Evolutionary conservation across 2,329 filamentous ascomycete species (phyloP).

Genomic region (Gremmenia infestans): DNA sequence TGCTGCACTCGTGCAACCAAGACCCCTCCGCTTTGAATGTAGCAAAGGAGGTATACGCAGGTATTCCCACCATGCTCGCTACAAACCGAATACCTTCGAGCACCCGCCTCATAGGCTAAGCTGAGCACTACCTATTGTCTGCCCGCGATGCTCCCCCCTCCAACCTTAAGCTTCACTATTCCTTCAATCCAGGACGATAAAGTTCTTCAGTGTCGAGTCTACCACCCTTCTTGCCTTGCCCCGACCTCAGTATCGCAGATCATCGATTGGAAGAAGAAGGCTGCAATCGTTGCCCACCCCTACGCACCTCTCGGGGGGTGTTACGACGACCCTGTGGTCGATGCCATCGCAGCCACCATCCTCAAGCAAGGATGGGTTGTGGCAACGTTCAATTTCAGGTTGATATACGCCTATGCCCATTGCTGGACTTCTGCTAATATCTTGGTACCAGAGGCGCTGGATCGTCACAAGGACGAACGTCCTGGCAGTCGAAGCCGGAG

Average conservation of each 20-base stretch:
- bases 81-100: not conserved
- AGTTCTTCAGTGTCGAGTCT: conserved; percentile 75
- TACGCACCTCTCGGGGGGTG: conserved; percentile 84
- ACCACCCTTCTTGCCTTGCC: conserved; percentile 55
- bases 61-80: not conserved
- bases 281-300: conserved; percentile 76
- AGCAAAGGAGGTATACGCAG: not conserved
- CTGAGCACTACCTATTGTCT: not conserved
- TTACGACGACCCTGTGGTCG: conserved; percentile 54
- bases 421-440: conserved; percentile 11
- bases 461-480: conserved; percentile 70
- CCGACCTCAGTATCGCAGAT: conserved; percentile 18
- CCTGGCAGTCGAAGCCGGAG: conserved; percentile 82
- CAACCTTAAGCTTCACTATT: conserved; percentile 65
- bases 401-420: conserved; percentile 13
- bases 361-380: conserved; percentile 70
- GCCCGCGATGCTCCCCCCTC: conserved; percentile 48
- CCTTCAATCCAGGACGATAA: conserved; percentile 79
- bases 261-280: conserved; percentile 36
- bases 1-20: not conserved
- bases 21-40: not conserved
- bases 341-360: conserved; percentile 32
- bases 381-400: conserved; percentile 91
- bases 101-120: conserved; percentile 6
- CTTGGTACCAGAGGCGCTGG: conserved; percentile 61